These are phyloP conservation scores for Cercospora citrullina DNA, from an alignment of 2,329 filamentous ascomycete genomes.

Conservation along the genomic window DNA sequence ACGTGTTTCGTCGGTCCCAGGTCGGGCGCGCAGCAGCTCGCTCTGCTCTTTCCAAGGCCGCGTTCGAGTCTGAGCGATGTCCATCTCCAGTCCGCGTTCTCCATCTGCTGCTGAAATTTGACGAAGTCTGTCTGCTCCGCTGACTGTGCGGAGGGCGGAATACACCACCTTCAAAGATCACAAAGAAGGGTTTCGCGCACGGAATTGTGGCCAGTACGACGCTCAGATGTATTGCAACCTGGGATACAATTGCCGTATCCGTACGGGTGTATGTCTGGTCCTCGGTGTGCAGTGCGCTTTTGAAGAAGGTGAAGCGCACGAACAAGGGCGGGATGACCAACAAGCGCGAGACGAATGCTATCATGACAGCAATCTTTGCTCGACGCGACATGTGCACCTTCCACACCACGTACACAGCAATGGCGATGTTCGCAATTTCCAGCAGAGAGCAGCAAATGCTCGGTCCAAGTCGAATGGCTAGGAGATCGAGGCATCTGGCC, in stretches of 20 bases:
- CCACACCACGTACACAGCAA: constrained; percentile 31
- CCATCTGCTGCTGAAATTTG: background rate
- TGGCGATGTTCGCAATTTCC: constrained; percentile 28
- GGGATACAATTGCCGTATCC: constrained; percentile 27
- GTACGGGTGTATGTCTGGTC: constrained; percentile 26
- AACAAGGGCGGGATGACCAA: constrained; percentile 29
- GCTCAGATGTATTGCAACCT: constrained; percentile 33
- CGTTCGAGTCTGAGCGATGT: background rate
- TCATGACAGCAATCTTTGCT: constrained; percentile 29
- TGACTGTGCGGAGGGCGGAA: constrained; percentile 18
- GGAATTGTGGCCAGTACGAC: constrained; percentile 36
- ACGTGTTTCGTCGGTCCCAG: constrained; percentile 18
- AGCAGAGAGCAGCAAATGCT: constrained; percentile 25
- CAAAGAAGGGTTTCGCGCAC: constrained; percentile 36
- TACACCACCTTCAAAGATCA: constrained; percentile 25
- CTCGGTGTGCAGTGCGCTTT: constrained; percentile 13
- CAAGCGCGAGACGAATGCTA: constrained; percentile 31
- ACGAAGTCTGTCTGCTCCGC: background rate
- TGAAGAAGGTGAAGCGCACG: constrained; percentile 24
- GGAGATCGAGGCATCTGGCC: constrained; percentile 23
- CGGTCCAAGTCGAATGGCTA: constrained; percentile 25
- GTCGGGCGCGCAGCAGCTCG: background rate
- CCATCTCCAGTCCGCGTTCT: background rate
- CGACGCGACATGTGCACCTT: constrained; percentile 30
- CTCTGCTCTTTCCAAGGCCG: background rate